phyloP scores from a whole-genome alignment of 164 flowering plant genomes.

The Amborella trichopoda region DNA sequence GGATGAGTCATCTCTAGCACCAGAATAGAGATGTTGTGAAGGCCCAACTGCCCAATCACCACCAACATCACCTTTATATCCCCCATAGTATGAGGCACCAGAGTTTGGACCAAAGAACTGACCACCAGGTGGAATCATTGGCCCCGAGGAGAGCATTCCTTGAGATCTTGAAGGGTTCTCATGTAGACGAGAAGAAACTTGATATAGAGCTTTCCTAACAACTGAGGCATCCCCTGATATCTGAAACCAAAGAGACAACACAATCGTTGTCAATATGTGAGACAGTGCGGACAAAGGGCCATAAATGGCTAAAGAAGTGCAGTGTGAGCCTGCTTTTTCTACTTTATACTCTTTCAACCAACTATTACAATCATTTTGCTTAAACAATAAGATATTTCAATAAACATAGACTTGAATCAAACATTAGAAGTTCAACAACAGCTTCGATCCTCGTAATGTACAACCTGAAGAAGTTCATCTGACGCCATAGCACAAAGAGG shows the following conservation, averaged over 20 bases:
- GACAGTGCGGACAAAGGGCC: too few relatives aligned
- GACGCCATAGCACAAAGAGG: constrained; percentile 77
- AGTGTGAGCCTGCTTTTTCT: too few relatives aligned
- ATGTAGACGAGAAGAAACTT: constrained; percentile 69
- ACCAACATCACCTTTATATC: constrained; percentile 55
- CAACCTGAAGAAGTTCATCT: constrained; percentile 97
- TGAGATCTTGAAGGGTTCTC: constrained; percentile 90
- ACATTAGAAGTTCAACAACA: too few relatives aligned
- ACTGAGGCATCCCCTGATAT: constrained; percentile 55
- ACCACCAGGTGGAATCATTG: constrained; percentile 43
- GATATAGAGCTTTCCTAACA: constrained; percentile 62
- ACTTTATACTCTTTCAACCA: too few relatives aligned
- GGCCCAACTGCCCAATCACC: constrained; percentile 36
- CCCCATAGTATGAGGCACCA: constrained; percentile 64
- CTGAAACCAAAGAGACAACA: constrained; percentile 15
- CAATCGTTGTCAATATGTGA: background rate
- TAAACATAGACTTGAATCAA: too few relatives aligned
- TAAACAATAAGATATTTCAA: too few relatives aligned
- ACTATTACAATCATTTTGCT: too few relatives aligned
- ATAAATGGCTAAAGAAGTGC: too few relatives aligned
- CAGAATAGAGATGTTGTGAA: constrained; percentile 47
- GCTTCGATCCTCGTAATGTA: too few relatives aligned
- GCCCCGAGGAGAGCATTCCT: constrained; percentile 51
- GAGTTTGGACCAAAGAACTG: constrained; percentile 39
- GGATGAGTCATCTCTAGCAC: constrained; percentile 46